These are phyloP conservation scores for Ceratonia siliqua DNA, from an alignment of 306 rosid genomes.

Conservation along the genomic window DNA sequence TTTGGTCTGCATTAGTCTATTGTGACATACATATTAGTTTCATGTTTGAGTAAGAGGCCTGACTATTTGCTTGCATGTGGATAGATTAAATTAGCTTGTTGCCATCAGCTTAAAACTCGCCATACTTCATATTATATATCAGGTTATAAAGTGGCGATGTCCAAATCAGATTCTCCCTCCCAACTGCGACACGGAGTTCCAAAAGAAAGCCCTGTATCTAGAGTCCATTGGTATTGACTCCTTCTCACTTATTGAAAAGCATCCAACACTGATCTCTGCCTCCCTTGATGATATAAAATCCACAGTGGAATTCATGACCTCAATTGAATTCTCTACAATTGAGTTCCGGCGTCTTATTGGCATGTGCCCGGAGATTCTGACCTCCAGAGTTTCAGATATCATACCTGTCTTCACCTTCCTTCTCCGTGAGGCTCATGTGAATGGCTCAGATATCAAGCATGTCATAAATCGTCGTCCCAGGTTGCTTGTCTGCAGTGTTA, in stretches of 20 bases:
- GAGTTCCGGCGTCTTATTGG: slow-evolving; percentile 69
- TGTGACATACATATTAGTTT: slow-evolving; percentile 7
- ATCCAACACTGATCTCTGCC: slow-evolving; percentile 63
- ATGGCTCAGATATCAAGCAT: slow-evolving; percentile 51
- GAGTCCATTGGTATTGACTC: slow-evolving; percentile 87
- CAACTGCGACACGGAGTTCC: slow-evolving; percentile 44
- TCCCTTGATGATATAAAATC: slow-evolving; percentile 64
- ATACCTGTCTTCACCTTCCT: slow-evolving; percentile 78
- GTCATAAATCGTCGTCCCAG: slow-evolving; percentile 85
- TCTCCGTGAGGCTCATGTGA: slow-evolving; percentile 65
- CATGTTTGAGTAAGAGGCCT: neutral
- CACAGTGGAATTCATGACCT: slow-evolving; percentile 60
- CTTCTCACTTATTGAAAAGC: slow-evolving; percentile 59
- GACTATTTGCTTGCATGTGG: neutral
- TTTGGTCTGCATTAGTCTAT: slow-evolving; percentile 9
- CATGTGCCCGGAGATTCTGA: slow-evolving; percentile 80
- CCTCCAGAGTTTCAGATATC: slow-evolving; percentile 58
- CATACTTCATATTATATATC: slow-evolving; percentile 29
- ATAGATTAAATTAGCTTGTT: neutral
- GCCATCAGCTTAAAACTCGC: slow-evolving; percentile 18
- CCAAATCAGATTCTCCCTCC: slow-evolving; percentile 45
- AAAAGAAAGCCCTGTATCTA: slow-evolving; percentile 67
- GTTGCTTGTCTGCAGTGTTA: slow-evolving; percentile 68
- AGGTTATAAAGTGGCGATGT: slow-evolving; percentile 57
- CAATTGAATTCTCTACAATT: slow-evolving; percentile 57